Conservation (phyloP, 1,284 basidiomycete species). For the Chondrostereum purpureum region DNA sequence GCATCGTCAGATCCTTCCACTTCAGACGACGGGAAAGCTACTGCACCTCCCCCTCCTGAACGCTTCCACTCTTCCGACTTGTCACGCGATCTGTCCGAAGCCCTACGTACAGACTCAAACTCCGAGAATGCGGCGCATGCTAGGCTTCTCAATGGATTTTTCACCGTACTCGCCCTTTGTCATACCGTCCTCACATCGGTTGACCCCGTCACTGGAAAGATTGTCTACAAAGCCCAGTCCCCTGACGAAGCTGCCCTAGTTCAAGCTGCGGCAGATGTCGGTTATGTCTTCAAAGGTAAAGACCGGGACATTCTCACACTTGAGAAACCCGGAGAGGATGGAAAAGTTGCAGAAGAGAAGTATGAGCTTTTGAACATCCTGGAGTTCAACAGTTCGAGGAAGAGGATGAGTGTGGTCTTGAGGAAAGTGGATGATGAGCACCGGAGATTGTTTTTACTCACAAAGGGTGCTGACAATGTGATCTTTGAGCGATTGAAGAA, state of each 20-base stretch:
- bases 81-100: constrained; percentile 7
- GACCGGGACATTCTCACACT: constrained; percentile 77
- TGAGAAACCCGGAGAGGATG: constrained; percentile 59
- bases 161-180: constrained; percentile 87
- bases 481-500: constrained; percentile 86
- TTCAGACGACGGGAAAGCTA: constrained; percentile 8
- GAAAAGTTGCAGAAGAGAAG: constrained; percentile 44
- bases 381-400: constrained; percentile 92
- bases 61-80: constrained; percentile 52
- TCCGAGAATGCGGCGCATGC: constrained; percentile 58
- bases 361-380: constrained; percentile 93
- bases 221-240: constrained; percentile 94
- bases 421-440: constrained; percentile 67
- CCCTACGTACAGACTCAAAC: constrained; percentile 29
- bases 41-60: not conserved
- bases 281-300: constrained; percentile 87
- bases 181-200: constrained; percentile 87
- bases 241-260: constrained; percentile 98
- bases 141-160: constrained; percentile 80
- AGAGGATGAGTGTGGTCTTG: constrained; percentile 93
- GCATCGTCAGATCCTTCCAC: constrained; percentile 3
- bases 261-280: constrained; percentile 92
- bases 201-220: constrained; percentile 60
- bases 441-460: constrained; percentile 64
- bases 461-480: constrained; percentile 90